phyloP scores from a whole-genome alignment of 257 asterid genomes.

The Pogostemon cablin region DNA sequence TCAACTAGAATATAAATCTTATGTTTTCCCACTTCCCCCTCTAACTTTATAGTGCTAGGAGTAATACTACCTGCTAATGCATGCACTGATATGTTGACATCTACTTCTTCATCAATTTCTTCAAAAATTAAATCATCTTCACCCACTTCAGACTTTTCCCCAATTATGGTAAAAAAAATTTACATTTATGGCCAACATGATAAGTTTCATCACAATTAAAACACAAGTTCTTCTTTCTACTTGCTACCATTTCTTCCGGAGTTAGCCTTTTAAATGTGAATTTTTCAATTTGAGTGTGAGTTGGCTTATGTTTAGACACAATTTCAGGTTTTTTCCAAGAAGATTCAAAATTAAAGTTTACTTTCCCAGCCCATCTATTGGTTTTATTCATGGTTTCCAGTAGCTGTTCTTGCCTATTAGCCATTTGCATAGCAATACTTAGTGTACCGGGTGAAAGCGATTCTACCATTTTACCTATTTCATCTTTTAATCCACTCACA shows the following conservation, averaged over 20 bases:
- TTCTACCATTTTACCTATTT: background rate
- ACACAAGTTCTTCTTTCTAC: background rate
- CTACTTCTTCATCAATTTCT: too few relatives aligned
- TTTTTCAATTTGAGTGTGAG: too few relatives aligned
- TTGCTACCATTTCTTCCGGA: background rate
- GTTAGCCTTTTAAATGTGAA: background rate
- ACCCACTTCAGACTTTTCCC: background rate
- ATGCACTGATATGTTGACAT: background rate
- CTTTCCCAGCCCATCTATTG: background rate
- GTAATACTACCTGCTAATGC: background rate
- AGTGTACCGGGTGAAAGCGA: background rate
- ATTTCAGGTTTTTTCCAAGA: too few relatives aligned
- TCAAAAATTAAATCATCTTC: background rate
- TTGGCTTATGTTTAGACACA: too few relatives aligned
- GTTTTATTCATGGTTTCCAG: background rate
- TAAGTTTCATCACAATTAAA: slow-evolving; percentile 8
- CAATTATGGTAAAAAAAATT: background rate
- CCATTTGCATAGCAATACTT: background rate
- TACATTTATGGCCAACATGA: background rate
- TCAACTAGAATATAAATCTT: background rate
- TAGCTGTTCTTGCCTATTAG: background rate
- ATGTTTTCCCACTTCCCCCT: background rate
- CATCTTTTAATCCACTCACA: background rate
- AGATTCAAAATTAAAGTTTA: too few relatives aligned
- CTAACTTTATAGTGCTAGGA: background rate